Conservation (phyloP, 371 early-diverging fungal species). For the Syncephalastrum sp. region DNA sequence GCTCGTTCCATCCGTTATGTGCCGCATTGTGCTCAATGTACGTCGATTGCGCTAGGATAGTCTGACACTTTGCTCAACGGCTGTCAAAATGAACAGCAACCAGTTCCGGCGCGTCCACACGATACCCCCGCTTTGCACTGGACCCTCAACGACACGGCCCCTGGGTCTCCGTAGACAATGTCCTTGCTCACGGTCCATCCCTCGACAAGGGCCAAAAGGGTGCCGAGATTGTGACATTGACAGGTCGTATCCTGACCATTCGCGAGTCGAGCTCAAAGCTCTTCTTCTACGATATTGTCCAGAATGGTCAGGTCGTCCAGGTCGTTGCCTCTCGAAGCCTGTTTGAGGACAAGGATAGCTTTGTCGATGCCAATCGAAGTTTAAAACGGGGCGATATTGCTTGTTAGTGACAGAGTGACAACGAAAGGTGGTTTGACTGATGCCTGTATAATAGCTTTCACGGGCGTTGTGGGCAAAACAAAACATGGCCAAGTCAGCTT, state of each 20-base stretch:
- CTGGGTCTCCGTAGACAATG: conserved; percentile 29
- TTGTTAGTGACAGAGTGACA: conserved; percentile 34
- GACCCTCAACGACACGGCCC: conserved; percentile 24
- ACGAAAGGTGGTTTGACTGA: neutral
- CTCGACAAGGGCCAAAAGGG: conserved; percentile 33
- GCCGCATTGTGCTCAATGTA: too few species aligned
- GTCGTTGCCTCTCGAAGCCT: conserved; percentile 62
- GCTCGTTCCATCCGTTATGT: too few species aligned
- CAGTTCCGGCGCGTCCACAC: too few species aligned
- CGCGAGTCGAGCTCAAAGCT: conserved; percentile 74
- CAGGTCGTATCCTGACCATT: conserved; percentile 65
- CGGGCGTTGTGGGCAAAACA: conserved; percentile 79
- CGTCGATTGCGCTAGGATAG: too few species aligned
- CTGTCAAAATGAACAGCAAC: too few species aligned
- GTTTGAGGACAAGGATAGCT: conserved; percentile 46
- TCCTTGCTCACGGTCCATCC: conserved; percentile 13
- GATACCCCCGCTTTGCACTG: conserved; percentile 36
- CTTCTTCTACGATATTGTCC: conserved; percentile 70
- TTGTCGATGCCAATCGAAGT: conserved; percentile 38
- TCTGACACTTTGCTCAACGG: too few species aligned
- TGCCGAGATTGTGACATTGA: conserved; percentile 32
- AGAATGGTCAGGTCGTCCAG: conserved; percentile 65
- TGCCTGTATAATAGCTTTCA: conserved; percentile 48
- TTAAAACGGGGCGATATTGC: conserved; percentile 70
- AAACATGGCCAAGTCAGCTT: conserved; percentile 84